Conservation (phyloP, 2,329 filamentous ascomycete species). For the Botrytis pseudocinerea region DNA sequence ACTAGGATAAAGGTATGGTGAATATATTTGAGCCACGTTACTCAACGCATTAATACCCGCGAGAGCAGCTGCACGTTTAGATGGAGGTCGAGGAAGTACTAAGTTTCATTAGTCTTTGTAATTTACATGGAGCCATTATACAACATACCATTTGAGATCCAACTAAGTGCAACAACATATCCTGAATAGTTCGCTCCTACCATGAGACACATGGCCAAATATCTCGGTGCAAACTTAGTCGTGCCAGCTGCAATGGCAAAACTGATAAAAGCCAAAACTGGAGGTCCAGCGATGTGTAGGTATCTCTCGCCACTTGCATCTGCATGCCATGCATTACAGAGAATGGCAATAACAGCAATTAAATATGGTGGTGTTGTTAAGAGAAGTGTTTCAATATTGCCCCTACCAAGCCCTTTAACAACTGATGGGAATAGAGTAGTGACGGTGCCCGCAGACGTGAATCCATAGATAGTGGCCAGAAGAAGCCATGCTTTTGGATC, state of each 20-base stretch:
- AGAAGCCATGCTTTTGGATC: constrained; percentile 23
- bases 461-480: constrained; percentile 18
- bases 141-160: constrained; percentile 61
- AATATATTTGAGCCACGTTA: constrained; percentile 68
- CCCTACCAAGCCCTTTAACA: constrained; percentile 7
- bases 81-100: constrained; percentile 42
- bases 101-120: neutral
- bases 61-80: constrained; percentile 31
- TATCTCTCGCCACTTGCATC: constrained; percentile 28
- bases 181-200: constrained; percentile 12
- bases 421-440: constrained; percentile 40
- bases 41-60: constrained; percentile 30
- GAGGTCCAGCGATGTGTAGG: constrained; percentile 29
- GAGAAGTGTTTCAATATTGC: constrained; percentile 10
- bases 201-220: constrained; percentile 26
- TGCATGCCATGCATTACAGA: constrained; percentile 24
- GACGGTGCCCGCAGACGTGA: constrained; percentile 27
- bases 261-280: constrained; percentile 27
- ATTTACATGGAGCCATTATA: neutral
- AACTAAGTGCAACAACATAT: constrained; percentile 58
- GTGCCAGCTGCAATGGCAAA: constrained; percentile 30
- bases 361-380: constrained; percentile 32
- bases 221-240: constrained; percentile 28
- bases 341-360: constrained; percentile 29
- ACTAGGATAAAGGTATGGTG: constrained; percentile 52